A percentile compares a stretch with the other conserved stretches of the same genome.
phyloP scores from a whole-genome alignment of 1,284 basidiomycete species.

The Ustilago xerochloae region DNA sequence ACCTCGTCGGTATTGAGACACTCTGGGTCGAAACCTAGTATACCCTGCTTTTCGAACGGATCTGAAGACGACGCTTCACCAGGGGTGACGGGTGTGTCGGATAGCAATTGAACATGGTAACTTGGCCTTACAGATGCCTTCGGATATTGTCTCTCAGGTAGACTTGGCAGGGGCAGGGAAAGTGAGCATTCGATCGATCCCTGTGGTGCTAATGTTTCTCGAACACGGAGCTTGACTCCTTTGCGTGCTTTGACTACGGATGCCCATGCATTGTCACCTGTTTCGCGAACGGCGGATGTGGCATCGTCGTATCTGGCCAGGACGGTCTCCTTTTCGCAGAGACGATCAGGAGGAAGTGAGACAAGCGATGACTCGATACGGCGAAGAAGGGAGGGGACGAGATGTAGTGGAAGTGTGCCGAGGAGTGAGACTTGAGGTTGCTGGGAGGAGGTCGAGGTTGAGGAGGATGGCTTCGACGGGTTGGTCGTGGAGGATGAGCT shows the following conservation, averaged over 20 bases:
- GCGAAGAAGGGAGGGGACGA: slow-evolving; percentile 14
- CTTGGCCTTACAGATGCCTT: slow-evolving; percentile 33
- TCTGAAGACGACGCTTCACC: neutral
- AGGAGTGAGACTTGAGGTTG: slow-evolving; percentile 43
- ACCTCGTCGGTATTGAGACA: slow-evolving; percentile 21
- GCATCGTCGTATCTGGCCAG: slow-evolving; percentile 39
- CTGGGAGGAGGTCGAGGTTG: slow-evolving; percentile 16
- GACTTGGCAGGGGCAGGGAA: slow-evolving; percentile 23
- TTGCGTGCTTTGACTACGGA: slow-evolving; percentile 34
- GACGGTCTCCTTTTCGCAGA: slow-evolving; percentile 39
- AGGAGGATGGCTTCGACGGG: neutral
- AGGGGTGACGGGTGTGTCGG: slow-evolving; percentile 1
- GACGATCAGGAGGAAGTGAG: slow-evolving; percentile 9
- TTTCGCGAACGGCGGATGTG: slow-evolving; percentile 35
- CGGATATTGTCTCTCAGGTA: slow-evolving; percentile 44
- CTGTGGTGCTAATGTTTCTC: slow-evolving; percentile 9
- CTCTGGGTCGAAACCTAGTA: slow-evolving; percentile 17
- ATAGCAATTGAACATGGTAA: slow-evolving; percentile 29
- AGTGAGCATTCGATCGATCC: slow-evolving; percentile 21
- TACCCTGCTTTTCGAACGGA: neutral
- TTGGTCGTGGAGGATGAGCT: neutral
- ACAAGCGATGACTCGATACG: slow-evolving; percentile 24
- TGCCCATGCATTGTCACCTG: slow-evolving; percentile 50
- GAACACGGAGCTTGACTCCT: slow-evolving; percentile 30
- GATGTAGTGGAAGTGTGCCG: slow-evolving; percentile 29